A percentile compares a stretch with the other conserved stretches of the same genome.
These are phyloP conservation scores for Rubroshorea leprosula DNA, from an alignment of 345 rosid genomes.

Conservation along the genomic window DNA sequence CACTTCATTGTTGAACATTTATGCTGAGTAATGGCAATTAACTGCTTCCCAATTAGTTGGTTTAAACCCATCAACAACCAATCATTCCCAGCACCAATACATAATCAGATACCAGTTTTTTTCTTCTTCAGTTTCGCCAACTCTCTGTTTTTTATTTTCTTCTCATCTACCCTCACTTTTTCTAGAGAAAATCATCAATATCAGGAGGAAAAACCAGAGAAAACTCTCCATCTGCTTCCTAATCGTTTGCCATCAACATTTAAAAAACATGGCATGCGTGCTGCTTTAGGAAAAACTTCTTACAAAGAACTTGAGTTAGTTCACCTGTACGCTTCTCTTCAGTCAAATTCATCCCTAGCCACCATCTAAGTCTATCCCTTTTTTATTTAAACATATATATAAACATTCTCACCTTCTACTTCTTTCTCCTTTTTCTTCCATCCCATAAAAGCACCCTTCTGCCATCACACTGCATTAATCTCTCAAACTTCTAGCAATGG, in stretches of 20 bases:
- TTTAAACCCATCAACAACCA: no score
- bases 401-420: not conserved
- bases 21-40: no score
- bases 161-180: not conserved
- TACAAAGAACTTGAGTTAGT: not conserved
- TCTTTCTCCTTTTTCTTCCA: not conserved
- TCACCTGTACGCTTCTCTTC: not conserved
- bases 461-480: not conserved
- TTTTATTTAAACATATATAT: no score
- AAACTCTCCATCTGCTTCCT: not conserved
- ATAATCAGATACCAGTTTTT: slow-evolving; percentile 18
- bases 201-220: not conserved
- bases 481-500: no score
- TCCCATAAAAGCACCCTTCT: no score
- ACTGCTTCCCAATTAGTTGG: no score
- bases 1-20: no score
- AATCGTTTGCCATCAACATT: not conserved
- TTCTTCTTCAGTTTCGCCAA: no score
- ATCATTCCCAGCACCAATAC: no score
- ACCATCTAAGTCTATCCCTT: not conserved
- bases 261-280: not conserved
- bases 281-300: no score
- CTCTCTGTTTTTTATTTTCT: no score
- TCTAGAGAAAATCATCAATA: not conserved
- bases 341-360: not conserved